Evolutionary conservation across 2,329 filamentous ascomycete species (phyloP).

Genomic region (Venturia carpophila): DNA sequence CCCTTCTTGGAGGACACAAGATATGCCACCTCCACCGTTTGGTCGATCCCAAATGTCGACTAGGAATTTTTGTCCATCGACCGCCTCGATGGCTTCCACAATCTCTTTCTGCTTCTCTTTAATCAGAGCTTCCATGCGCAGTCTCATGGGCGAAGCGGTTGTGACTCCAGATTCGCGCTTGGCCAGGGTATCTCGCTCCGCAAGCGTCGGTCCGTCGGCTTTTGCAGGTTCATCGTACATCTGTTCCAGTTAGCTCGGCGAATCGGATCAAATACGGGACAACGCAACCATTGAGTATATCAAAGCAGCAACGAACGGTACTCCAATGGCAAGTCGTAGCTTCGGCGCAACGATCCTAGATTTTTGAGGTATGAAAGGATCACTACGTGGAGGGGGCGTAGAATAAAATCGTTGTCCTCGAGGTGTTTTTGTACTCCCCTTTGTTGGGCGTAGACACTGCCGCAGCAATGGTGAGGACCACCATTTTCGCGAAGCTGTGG

Average conservation of each 20-base stretch:
- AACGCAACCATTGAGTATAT: constrained; percentile 15
- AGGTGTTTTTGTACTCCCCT: not conserved
- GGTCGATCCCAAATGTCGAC: constrained; percentile 81
- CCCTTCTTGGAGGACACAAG: constrained; percentile 89
- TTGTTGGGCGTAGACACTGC: not conserved
- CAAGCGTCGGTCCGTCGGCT: constrained; percentile 61
- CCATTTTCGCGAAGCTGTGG: not conserved
- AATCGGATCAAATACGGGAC: not conserved
- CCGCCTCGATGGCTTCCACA: constrained; percentile 68
- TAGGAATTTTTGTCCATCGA: constrained; percentile 77
- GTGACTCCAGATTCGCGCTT: constrained; percentile 72
- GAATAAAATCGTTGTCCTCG: not conserved
- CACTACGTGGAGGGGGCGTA: not conserved
- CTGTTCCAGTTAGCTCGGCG: constrained; percentile 28
- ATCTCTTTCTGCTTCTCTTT: constrained; percentile 88
- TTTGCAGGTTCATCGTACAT: constrained; percentile 34
- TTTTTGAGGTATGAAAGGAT: not conserved
- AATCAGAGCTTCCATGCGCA: constrained; percentile 96
- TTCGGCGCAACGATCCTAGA: constrained; percentile 13
- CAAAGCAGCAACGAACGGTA: constrained; percentile 14
- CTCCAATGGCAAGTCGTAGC: constrained; percentile 19
- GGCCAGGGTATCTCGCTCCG: constrained; percentile 72
- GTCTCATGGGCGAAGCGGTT: constrained; percentile 81
- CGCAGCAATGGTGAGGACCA: not conserved
- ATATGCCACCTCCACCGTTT: constrained; percentile 86